Percentiles rank a stretch among this genome's conserved stretches.
These are phyloP conservation scores for Talaromyces borbonicus DNA, from an alignment of 495 filamentous ascomycete species.

Conservation along the genomic window DNA sequence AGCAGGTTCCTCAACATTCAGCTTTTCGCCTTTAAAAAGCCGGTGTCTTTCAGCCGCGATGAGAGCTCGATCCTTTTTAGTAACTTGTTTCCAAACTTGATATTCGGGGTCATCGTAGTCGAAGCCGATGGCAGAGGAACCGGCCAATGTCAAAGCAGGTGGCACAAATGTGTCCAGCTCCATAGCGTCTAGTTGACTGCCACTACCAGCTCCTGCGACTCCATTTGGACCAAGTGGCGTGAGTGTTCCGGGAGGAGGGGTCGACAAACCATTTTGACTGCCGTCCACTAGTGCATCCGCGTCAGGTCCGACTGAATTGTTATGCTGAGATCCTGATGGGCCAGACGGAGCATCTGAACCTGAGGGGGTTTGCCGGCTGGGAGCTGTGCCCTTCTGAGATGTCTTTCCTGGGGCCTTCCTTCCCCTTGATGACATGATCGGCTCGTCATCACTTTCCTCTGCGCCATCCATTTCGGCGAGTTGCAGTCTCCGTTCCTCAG, in stretches of 20 bases:
- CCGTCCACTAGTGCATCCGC: slow-evolving; percentile 56
- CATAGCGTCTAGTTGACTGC: slow-evolving; percentile 69
- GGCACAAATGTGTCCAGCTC: slow-evolving; percentile 62
- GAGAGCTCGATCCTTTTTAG: slow-evolving; percentile 88
- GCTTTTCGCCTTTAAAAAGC: slow-evolving; percentile 70
- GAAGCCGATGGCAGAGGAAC: slow-evolving; percentile 27
- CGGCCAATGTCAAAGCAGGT: slow-evolving; percentile 49
- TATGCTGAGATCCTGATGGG: slow-evolving; percentile 42
- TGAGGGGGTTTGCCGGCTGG: slow-evolving; percentile 58
- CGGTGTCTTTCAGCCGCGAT: slow-evolving; percentile 70
- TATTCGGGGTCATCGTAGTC: slow-evolving; percentile 80
- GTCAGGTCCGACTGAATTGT: slow-evolving; percentile 44
- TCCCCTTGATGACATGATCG: slow-evolving; percentile 93
- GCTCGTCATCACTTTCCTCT: slow-evolving; percentile 92
- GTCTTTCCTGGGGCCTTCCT: slow-evolving; percentile 79
- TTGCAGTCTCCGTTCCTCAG: slow-evolving; percentile 81
- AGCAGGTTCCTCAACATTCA: slow-evolving; percentile 83
- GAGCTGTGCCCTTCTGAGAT: slow-evolving; percentile 65
- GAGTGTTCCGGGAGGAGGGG: slow-evolving; percentile 64
- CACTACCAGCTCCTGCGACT: slow-evolving; percentile 39
- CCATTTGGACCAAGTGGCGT: slow-evolving; percentile 72
- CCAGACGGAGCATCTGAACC: slow-evolving; percentile 65
- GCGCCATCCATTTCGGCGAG: slow-evolving; percentile 67
- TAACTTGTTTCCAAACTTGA: slow-evolving; percentile 97
- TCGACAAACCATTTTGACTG: slow-evolving; percentile 73